Evolutionary conservation across 2,329 filamentous ascomycete species (phyloP).

Genomic region (Chaetomiaceae sp.): DNA sequence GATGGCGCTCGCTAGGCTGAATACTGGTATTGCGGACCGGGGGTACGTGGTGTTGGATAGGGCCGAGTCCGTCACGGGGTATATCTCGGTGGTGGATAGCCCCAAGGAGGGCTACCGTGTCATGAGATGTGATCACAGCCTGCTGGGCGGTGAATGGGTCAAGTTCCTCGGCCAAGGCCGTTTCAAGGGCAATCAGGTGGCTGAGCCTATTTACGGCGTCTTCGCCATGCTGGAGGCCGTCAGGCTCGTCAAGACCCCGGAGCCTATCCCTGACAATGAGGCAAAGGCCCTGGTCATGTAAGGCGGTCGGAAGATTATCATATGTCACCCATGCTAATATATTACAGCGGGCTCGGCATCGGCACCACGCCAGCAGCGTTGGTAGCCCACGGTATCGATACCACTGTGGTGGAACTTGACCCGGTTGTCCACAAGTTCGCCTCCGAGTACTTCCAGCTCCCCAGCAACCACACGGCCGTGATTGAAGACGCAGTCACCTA

Average conservation of each 20-base stretch:
- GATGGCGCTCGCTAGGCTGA: slow-evolving; percentile 57
- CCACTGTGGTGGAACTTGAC: slow-evolving; percentile 92
- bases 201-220: slow-evolving; percentile 91
- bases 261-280: slow-evolving; percentile 54
- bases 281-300: slow-evolving; percentile 83
- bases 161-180: slow-evolving; percentile 47
- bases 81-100: slow-evolving; percentile 85
- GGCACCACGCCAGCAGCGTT: slow-evolving; percentile 86
- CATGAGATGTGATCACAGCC: slow-evolving; percentile 88
- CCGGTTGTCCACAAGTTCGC: slow-evolving; percentile 84
- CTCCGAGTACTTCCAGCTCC: slow-evolving; percentile 74
- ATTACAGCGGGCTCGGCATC: slow-evolving; percentile 73
- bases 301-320: too few species aligned
- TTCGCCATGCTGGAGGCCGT: slow-evolving; percentile 94
- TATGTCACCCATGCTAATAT: slow-evolving; percentile 20
- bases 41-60: slow-evolving; percentile 76
- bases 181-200: slow-evolving; percentile 50
- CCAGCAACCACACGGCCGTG: slow-evolving; percentile 70
- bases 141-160: slow-evolving; percentile 90
- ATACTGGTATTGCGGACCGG: slow-evolving; percentile 58
- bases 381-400: slow-evolving; percentile 82
- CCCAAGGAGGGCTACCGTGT: slow-evolving; percentile 66
- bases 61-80: slow-evolving; percentile 82
- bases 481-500: slow-evolving; percentile 80
- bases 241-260: slow-evolving; percentile 64